A percentile compares a stretch with the other conserved stretches of the same genome.
These are phyloP conservation scores for Phtheirospermum japonicum DNA, from an alignment of 257 asterid species.

Conservation along the genomic window DNA sequence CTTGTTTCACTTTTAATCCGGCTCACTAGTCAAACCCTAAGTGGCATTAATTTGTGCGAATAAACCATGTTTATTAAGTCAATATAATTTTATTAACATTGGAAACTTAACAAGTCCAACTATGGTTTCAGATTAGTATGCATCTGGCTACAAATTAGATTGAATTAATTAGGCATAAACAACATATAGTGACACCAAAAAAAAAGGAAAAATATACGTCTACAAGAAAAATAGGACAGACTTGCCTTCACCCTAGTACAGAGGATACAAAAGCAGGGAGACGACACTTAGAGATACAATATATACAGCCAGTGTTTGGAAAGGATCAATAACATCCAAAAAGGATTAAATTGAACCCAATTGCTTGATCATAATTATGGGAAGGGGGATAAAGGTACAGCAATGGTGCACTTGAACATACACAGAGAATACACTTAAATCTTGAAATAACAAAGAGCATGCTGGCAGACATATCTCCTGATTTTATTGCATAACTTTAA, in stretches of 20 bases:
- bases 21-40: neutral
- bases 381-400: too few species aligned
- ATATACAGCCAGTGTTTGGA: neutral
- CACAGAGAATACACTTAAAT: neutral
- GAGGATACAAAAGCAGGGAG: neutral
- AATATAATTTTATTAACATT: neutral
- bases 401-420: too few species aligned
- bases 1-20: neutral
- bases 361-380: too few species aligned
- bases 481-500: neutral
- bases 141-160: constrained; percentile 1
- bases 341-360: neutral
- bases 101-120: neutral
- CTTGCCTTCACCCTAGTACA: neutral
- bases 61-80: neutral
- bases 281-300: too few species aligned
- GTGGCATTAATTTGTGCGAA: neutral
- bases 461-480: neutral
- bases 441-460: neutral
- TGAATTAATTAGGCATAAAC: too few species aligned
- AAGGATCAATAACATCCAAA: neutral
- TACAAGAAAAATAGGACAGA: neutral
- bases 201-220: neutral
- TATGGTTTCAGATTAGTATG: neutral
- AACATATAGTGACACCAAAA: too few species aligned